phyloP scores from a whole-genome alignment of 768 basidiomycete species.

The Suillus ampliporus region DNA sequence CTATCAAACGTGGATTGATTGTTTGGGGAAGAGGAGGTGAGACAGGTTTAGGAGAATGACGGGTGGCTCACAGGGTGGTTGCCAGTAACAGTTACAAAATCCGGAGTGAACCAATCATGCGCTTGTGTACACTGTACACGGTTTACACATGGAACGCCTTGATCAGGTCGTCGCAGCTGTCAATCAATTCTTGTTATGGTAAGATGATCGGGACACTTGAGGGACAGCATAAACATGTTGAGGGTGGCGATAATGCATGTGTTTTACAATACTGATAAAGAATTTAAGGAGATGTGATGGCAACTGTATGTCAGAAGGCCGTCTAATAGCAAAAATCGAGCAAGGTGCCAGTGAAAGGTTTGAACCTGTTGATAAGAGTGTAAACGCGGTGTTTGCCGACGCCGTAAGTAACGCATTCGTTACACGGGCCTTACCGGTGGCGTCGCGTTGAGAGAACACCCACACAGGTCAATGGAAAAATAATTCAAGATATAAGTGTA shows the following conservation, averaged over 20 bases:
- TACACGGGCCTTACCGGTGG: slow-evolving; percentile 33
- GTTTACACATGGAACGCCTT: background rate
- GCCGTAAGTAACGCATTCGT: background rate
- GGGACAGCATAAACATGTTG: too few species aligned
- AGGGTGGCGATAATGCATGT: background rate
- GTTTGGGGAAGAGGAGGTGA: background rate
- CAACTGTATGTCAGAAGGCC: too few species aligned
- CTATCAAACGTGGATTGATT: slow-evolving; percentile 12
- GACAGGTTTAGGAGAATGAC: slow-evolving; percentile 1
- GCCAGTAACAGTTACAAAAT: background rate
- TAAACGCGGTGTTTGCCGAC: background rate
- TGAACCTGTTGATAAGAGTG: slow-evolving; percentile 7
- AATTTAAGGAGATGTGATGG: too few species aligned
- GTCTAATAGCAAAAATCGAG: too few species aligned
- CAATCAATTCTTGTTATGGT: background rate
- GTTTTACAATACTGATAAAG: background rate
- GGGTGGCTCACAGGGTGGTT: slow-evolving; percentile 3
- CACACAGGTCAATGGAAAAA: background rate
- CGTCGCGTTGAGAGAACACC: slow-evolving; percentile 13
- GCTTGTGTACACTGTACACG: background rate
- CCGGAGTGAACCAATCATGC: background rate
- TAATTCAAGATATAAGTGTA: slow-evolving; percentile 1
- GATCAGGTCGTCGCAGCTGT: background rate
- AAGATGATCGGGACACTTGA: background rate
- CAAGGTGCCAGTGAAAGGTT: too few species aligned